Base-by-base conservation (phyloP, 345 rosid genomes). In the Capsella bursapastoris region DNA sequence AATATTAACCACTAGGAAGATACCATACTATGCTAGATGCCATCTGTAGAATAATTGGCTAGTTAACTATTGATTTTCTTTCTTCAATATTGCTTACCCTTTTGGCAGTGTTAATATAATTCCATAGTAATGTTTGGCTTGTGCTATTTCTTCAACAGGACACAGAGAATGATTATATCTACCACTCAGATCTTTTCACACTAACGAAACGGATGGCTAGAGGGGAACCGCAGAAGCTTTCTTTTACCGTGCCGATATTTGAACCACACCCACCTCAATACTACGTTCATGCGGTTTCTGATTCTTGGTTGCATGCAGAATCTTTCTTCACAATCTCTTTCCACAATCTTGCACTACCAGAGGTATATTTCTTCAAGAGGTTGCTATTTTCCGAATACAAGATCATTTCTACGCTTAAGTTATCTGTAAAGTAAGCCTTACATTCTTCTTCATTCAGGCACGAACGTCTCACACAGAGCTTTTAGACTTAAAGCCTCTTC, bases 221-320 rank as follows among this genome's bases (percentile, higher is more conserved):
- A 67, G 95, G 95, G 70, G 93, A 90, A 70, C 84, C 98, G 16
- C 97, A 88, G 78, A 90, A 86, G 85, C 96, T 94, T 72, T 86
- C 96, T 73, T 94, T 91, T 76, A 89, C 96, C 5, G 93, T 94
- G 69, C 98, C 98, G 6, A 91, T 94, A 75, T 94, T 94, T 83
- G 98, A 91, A 81, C 98, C 98, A 49, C 98, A 94, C 75, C 98
- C 98, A 29, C 96, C 97, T 1, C 98, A 94, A 71, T 94, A 91
- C 84, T 94, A 85, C 80, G 88, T 94, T 78, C 95, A 87, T 75
- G 98, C 97, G 61, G 88, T 94, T 57, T 94, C 98, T 72, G 98
- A 94, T 87, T 90, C 98, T 67, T 94, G 98, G 98, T 82, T 94
- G 88, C 90, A 86, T 57, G 88, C 98, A 28, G 98, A 94, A 84